These are phyloP conservation scores for Penicillium sp. DNA, from an alignment of 2,329 filamentous ascomycete species.

Conservation along the genomic window DNA sequence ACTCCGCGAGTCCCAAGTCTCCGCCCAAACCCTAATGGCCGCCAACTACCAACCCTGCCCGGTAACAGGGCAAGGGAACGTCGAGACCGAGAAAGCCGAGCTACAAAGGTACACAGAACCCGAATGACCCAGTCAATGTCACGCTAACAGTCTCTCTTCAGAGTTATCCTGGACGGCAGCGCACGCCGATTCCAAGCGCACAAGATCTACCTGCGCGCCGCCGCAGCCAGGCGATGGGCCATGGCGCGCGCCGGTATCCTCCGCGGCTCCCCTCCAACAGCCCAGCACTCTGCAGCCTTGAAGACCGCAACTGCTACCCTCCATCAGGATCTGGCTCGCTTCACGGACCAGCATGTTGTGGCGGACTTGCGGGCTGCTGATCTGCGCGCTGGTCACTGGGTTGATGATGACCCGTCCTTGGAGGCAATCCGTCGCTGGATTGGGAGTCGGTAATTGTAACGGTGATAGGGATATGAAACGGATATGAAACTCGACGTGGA, in stretches of 20 bases:
- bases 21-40: conserved; percentile 55
- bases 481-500: not conserved
- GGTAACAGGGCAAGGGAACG: conserved; percentile 43
- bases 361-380: conserved; percentile 56
- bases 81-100: conserved; percentile 56
- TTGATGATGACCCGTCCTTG: conserved; percentile 59
- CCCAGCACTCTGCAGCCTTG: conserved; percentile 48
- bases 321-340: conserved; percentile 53
- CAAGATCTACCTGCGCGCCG: conserved; percentile 57
- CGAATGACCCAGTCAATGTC: not conserved
- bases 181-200: conserved; percentile 61
- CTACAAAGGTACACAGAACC: conserved; percentile 48
- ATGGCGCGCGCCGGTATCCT: conserved; percentile 52
- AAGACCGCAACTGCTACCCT: conserved; percentile 46
- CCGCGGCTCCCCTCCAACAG: conserved; percentile 49
- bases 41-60: conserved; percentile 51
- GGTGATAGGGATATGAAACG: not conserved
- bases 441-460: conserved; percentile 28
- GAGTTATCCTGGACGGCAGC: conserved; percentile 59
- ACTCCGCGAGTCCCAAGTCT: conserved; percentile 54
- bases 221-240: conserved; percentile 59
- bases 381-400: conserved; percentile 57
- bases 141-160: conserved; percentile 27
- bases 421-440: conserved; percentile 50
- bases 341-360: conserved; percentile 58